These are phyloP conservation scores for Corymbia maculata DNA, from an alignment of 345 rosid species.

Conservation along the genomic window DNA sequence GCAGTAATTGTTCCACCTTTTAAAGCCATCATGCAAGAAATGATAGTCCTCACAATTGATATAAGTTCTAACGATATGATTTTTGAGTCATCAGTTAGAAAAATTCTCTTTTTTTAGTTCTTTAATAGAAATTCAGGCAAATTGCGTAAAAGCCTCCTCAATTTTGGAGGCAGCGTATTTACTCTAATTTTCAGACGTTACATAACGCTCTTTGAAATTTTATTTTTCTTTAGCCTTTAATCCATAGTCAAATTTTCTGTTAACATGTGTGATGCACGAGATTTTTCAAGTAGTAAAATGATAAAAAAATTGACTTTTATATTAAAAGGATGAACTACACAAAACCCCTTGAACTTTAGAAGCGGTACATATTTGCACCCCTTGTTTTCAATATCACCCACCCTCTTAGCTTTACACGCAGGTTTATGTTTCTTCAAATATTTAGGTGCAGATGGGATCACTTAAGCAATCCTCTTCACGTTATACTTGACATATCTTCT, in stretches of 20 bases:
- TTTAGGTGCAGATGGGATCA: not conserved
- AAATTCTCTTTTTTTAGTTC: too few relatives aligned
- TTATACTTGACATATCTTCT: too few relatives aligned
- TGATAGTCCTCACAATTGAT: not conserved
- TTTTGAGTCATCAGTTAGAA: not conserved
- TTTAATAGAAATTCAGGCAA: not conserved
- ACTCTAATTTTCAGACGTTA: not conserved
- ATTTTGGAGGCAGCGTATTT: not conserved
- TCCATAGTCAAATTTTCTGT: not conserved
- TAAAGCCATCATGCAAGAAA: not conserved
- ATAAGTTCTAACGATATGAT: not conserved
- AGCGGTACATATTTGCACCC: too few relatives aligned
- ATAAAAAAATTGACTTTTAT: not conserved
- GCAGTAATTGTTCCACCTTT: not conserved
- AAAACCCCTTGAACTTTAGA: too few relatives aligned
- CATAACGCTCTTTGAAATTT: not conserved
- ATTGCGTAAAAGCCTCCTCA: not conserved
- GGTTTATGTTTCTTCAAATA: not conserved
- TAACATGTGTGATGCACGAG: not conserved
- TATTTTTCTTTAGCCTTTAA: not conserved
- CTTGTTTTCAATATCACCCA: too few relatives aligned
- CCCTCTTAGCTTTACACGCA: too few relatives aligned
- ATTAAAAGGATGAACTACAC: not conserved
- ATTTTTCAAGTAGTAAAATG: not conserved
- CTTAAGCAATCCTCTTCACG: not conserved